Base-by-base conservation (phyloP, 192 early-diverging fungal species). In the Coemansia sp. region DNA sequence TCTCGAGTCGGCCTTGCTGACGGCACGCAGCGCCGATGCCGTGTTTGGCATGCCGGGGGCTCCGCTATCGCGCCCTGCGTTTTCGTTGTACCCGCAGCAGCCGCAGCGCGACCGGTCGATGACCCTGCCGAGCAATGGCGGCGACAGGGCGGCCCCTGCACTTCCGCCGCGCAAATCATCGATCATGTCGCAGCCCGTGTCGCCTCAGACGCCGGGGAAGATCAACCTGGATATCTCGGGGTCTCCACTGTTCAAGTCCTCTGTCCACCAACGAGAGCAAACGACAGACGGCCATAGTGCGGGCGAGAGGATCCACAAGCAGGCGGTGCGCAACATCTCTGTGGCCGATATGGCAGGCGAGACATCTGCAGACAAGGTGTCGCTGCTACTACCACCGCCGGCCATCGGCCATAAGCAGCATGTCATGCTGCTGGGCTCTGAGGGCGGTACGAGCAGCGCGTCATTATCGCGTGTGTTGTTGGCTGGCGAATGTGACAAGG, bases 271-370 rank as follows among this genome's bases (percentile, higher is more conserved):
- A 24, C 51, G 51, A 8, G 51, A 54, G 27, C 51, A 40, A 11
- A 32, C 68, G 27, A 25, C 47, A 17, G 72, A 60, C 0, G 40
- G 42, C 20, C 59, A 42, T 12, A 81, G 73, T 36, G 69, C 78
- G 0, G 78, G 78, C 17, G 66, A 70, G 19, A 62, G 62, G 3
- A 81, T 81, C 19, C 78, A 75, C 51, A 58, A 70, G 24, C 73
- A 81, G 65, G 78, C 78, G 1, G 64, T 65, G 15, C 68, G 65
- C n/a, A 80, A 80, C 32, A 45, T 80, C 45, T 80, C 72, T 4
- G 39, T 68, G 58, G 59, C 38, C n/a, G 67, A 68, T 24, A 20
- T 43, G 39, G 19, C n/a, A 14, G 25, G 19, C 54, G 22, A 65
- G 15, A 14, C 12, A 25, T 20, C 17, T 6, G 43, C 41, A 4